These are phyloP conservation scores for Leccinum rimulosum DNA, from an alignment of 768 basidiomycete species.

Conservation along the genomic window DNA sequence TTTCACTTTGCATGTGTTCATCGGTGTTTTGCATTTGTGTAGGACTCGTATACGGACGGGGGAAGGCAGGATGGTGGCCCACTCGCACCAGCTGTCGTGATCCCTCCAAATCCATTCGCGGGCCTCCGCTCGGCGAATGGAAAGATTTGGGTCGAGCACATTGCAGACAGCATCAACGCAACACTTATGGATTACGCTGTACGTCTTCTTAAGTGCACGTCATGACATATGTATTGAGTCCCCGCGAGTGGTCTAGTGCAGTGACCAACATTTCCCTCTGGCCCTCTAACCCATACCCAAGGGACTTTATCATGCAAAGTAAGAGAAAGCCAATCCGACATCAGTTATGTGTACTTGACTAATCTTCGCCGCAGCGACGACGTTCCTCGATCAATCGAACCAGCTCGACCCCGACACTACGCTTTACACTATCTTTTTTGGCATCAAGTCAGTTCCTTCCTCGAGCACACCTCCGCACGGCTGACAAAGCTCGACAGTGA, in stretches of 20 bases:
- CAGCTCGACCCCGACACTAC: conserved; percentile 45
- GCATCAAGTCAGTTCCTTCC: conserved; percentile 45
- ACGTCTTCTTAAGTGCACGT: conserved; percentile 5
- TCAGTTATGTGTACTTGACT: not conserved
- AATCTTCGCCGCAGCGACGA: conserved; percentile 31
- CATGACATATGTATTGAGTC: not conserved
- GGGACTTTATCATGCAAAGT: conserved; percentile 52
- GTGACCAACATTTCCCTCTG: conserved; percentile 47
- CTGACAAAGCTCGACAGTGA: conserved; percentile 33
- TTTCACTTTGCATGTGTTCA: not conserved
- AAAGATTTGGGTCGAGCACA: conserved; percentile 46
- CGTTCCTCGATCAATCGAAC: conserved; percentile 45
- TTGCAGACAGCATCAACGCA: conserved; percentile 40
- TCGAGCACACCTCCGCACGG: not conserved
- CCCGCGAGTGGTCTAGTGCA: conserved; percentile 36
- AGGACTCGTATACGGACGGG: conserved; percentile 54
- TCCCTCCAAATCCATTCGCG: conserved; percentile 36
- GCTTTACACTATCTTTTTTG: conserved; percentile 52
- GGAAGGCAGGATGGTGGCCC: conserved; percentile 45
- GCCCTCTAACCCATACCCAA: conserved; percentile 47
- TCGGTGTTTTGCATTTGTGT: not conserved
- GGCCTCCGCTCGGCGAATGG: conserved; percentile 54
- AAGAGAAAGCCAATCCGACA: conserved; percentile 3
- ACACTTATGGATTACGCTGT: conserved; percentile 52
- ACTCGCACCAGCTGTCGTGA: conserved; percentile 40